These are phyloP conservation scores for Fusarium sp. DNA, from an alignment of 2,329 filamentous ascomycete genomes.

Conservation along the genomic window DNA sequence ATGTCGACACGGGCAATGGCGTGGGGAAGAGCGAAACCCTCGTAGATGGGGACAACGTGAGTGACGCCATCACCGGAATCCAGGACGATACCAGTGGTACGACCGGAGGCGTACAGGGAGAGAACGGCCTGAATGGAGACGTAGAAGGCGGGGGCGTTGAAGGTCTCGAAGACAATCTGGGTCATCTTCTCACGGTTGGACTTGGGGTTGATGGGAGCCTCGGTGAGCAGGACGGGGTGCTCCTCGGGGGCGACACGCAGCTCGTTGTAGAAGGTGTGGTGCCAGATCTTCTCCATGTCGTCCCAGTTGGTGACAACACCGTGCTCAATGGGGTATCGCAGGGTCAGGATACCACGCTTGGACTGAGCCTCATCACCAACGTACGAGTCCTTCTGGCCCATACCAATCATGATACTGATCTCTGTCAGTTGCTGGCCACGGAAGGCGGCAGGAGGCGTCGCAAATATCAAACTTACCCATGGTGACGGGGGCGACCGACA, in stretches of 20 bases:
- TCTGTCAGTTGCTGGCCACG: constrained; percentile 27
- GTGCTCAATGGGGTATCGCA: constrained; percentile 99
- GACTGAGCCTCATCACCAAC: constrained; percentile 99
- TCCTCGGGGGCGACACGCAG: constrained; percentile 99
- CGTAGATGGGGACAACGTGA: constrained; percentile 99
- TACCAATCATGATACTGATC: constrained; percentile 99
- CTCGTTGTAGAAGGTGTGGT: constrained; percentile 99
- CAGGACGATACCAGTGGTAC: constrained; percentile 99
- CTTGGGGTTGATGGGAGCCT: constrained; percentile 99
- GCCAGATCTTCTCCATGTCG: constrained; percentile 99
- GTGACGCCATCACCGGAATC: constrained; percentile 99
- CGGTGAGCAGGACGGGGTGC: constrained; percentile 98
- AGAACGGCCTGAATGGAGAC: constrained; percentile 99
- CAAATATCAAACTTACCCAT: constrained; percentile 80
- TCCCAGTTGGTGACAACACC: constrained; percentile 99
- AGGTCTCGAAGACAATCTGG: constrained; percentile 99
- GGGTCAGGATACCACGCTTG: constrained; percentile 99
- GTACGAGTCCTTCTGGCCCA: constrained; percentile 99
- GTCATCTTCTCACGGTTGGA: constrained; percentile 99
- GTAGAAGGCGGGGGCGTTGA: constrained; percentile 99
- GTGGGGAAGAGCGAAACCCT: constrained; percentile 99
- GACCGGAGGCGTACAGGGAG: constrained; percentile 99
- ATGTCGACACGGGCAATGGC: constrained; percentile 99
- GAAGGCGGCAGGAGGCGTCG: constrained; percentile 20
- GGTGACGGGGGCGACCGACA: constrained; percentile 98